Percentiles rank a stretch among this genome's conserved stretches.
phyloP scores from a whole-genome alignment of 331 rosid species.

The Quercus tomentella region DNA sequence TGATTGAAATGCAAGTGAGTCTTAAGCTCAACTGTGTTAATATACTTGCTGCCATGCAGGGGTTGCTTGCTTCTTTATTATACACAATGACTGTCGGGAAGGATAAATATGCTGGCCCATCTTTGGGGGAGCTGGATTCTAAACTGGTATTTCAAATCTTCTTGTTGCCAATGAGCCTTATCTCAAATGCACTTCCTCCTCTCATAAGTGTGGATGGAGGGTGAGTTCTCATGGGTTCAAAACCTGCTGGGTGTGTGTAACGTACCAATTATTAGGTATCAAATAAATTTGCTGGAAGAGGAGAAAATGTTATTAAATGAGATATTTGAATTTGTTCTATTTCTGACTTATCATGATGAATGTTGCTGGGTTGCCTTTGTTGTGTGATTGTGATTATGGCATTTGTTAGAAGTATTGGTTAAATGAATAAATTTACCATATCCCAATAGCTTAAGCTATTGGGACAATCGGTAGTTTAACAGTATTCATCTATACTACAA shows the following conservation, averaged over 20 bases:
- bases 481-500: constrained; percentile 4
- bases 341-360: neutral
- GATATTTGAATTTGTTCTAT: neutral
- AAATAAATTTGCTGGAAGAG: neutral
- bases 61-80: constrained; percentile 50
- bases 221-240: no score
- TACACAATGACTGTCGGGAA: constrained; percentile 37
- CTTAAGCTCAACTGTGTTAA: constrained; percentile 54
- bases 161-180: neutral
- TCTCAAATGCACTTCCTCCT: neutral
- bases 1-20: constrained; percentile 46
- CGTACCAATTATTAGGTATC: neutral
- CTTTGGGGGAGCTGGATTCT: constrained; percentile 35
- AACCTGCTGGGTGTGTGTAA: no score
- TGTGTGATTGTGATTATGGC: neutral
- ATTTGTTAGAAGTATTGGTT: no score
- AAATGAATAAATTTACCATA: no score
- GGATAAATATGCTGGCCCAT: constrained; percentile 30
- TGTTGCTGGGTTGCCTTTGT: neutral
- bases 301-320: neutral
- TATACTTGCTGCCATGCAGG: constrained; percentile 42
- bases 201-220: no score
- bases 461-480: no score
- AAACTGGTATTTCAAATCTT: constrained; percentile 43
- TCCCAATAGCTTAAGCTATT: no score